Evolutionary conservation across 805 yeast genomes (phyloP), one percentile per base, ranked within the genome.

Genomic region (Candida montana): DNA sequence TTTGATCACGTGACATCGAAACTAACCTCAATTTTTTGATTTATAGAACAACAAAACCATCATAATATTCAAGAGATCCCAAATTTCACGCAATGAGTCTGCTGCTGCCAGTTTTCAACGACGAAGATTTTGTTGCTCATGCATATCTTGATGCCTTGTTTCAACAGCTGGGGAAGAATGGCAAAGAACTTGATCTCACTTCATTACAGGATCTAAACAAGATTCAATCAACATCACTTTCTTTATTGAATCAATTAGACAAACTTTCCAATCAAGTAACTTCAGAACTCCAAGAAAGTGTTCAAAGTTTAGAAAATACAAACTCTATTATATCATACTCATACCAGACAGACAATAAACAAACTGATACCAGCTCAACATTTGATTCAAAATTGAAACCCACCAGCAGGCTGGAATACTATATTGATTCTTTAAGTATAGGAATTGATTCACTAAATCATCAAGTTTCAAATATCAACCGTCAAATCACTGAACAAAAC

Each of bases 51-150:
- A 21, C 24, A 21, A 7, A 6, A 21, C 24, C 24, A 7, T 9
- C 24, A 21, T n/a, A n/a, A n/a, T n/a, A n/a, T n/a, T n/a, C n/a
- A n/a, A n/a, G n/a, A n/a, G n/a, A n/a, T 23, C 7, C 26, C 10
- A 23, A 23, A 7, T 23, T 7, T 7, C 26, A 26, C 19, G 21
- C 4, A 18, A 44, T 44, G 47, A 37, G 39, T 40, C 75, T 75
- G 13, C 68, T 81, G 1, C 59, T 82, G 3, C 62, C 77, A 11
- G 81, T 83, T 79, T 83, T 83, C 64, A 79, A 81, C 46, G 86
- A 82, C 47, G 75, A 72, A 17, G 76, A 74, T 20, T 83, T 82
- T 54, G 76, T 73, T 15, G 83, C 88, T 1, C 74, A 76, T 41
- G 76, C 75, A 31, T 83, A 74, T 51, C 70, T 83, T 16, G 86